These are phyloP conservation scores for Discostella stelligeroides DNA, from an alignment of 108 stramenopile genomes.

Conservation along the genomic window DNA sequence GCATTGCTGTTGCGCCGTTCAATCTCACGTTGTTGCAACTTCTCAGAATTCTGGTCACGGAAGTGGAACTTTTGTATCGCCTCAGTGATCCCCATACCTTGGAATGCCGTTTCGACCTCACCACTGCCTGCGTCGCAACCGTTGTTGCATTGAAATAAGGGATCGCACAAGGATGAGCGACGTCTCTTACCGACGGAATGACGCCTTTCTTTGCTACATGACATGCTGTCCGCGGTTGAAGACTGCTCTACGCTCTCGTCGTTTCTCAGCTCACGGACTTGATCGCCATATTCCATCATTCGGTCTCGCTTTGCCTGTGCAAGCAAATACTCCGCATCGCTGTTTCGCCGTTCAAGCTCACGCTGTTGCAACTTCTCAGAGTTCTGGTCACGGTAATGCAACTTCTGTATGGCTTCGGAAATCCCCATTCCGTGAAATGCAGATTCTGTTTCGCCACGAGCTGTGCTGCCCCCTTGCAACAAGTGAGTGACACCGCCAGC, in stretches of 20 bases:
- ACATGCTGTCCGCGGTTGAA: no score
- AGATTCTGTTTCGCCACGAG: no score
- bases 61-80: slow-evolving; percentile 26
- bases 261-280: background rate
- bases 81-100: slow-evolving; percentile 17
- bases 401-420: slow-evolving; percentile 22
- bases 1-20: slow-evolving; percentile 20
- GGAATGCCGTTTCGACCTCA: background rate
- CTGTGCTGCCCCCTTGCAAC: background rate
- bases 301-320: slow-evolving; percentile 26
- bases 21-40: slow-evolving; percentile 9
- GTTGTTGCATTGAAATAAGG: no score
- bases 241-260: background rate
- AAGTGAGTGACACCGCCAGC: background rate
- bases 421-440: slow-evolving; percentile 6
- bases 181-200: no score
- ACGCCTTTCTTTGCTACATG: background rate
- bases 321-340: slow-evolving; percentile 13
- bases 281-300: slow-evolving; percentile 28
- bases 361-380: background rate
- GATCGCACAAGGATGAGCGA: background rate
- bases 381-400: slow-evolving; percentile 9
- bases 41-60: background rate
- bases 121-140: no score
- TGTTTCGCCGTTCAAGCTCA: slow-evolving; percentile 15